phyloP scores from a whole-genome alignment of 768 basidiomycete genomes.

The Tulasnella sp. region DNA sequence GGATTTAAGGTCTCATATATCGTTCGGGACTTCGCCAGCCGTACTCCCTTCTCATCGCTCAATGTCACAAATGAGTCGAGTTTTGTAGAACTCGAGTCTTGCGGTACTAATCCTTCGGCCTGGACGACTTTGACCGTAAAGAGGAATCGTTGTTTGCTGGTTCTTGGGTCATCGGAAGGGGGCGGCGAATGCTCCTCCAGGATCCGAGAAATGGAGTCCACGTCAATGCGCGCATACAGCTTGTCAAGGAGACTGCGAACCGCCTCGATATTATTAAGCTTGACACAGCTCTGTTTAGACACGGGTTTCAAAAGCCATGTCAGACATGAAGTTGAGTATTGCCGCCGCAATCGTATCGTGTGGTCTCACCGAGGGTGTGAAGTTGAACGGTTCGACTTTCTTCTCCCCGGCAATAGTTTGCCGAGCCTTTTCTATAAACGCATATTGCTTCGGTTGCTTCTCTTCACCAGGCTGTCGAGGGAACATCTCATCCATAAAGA shows the following conservation, averaged over 20 bases:
- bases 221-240: conserved; percentile 86
- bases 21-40: conserved; percentile 88
- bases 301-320: not conserved
- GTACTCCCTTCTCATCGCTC: conserved; percentile 82
- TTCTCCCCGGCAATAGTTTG: conserved; percentile 75
- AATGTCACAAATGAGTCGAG: conserved; percentile 90
- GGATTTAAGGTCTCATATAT: conserved; percentile 85
- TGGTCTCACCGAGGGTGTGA: conserved; percentile 47
- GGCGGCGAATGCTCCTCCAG: conserved; percentile 49
- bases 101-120: conserved; percentile 75
- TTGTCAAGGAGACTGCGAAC: conserved; percentile 84
- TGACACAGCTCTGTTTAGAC: conserved; percentile 67
- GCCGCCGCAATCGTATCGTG: not conserved
- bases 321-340: not conserved
- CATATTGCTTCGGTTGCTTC: conserved; percentile 68
- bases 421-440: conserved; percentile 79
- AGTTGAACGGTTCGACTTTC: conserved; percentile 91
- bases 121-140: conserved; percentile 91
- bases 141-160: conserved; percentile 56
- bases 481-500: conserved; percentile 95
- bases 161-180: conserved; percentile 60
- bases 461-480: conserved; percentile 57
- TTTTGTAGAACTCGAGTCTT: conserved; percentile 64
- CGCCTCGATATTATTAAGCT: conserved; percentile 93
- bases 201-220: conserved; percentile 68